These are phyloP conservation scores for Phytophthora crassamura DNA, from an alignment of 352 stramenopile genomes.

Conservation along the genomic window DNA sequence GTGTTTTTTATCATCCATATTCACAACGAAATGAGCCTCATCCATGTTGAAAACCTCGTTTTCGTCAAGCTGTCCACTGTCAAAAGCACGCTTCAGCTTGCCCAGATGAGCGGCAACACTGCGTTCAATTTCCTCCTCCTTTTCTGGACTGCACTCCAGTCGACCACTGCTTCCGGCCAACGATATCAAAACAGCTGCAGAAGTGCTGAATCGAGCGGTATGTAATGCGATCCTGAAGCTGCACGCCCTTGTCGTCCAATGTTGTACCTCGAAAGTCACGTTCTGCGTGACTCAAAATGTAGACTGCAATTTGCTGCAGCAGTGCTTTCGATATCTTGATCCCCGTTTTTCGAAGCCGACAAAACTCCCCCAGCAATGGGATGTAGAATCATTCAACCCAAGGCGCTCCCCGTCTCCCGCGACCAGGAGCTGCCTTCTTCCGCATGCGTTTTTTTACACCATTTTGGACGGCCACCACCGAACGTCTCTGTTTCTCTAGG, in stretches of 20 bases:
- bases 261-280: neutral
- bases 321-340: neutral
- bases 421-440: neutral
- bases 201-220: neutral
- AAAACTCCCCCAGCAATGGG: neutral
- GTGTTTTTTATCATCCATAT: slow-evolving; percentile 5
- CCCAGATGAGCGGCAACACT: neutral
- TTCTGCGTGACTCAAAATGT: neutral
- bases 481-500: neutral
- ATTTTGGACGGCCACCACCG: neutral
- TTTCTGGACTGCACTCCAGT: neutral
- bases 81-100: neutral
- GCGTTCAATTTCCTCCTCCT: neutral
- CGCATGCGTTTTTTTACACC: slow-evolving; percentile 1
- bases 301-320: neutral
- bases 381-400: neutral
- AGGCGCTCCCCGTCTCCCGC: neutral
- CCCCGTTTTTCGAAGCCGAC: neutral
- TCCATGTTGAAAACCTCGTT: slow-evolving; percentile 7
- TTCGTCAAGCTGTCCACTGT: neutral
- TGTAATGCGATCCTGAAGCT: neutral
- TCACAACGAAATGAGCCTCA: slow-evolving; percentile 6
- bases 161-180: neutral
- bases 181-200: neutral
- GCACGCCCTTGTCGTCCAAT: neutral